Conservation (phyloP, 2,329 filamentous ascomycete species). For the Amesomyces nigricolor region DNA sequence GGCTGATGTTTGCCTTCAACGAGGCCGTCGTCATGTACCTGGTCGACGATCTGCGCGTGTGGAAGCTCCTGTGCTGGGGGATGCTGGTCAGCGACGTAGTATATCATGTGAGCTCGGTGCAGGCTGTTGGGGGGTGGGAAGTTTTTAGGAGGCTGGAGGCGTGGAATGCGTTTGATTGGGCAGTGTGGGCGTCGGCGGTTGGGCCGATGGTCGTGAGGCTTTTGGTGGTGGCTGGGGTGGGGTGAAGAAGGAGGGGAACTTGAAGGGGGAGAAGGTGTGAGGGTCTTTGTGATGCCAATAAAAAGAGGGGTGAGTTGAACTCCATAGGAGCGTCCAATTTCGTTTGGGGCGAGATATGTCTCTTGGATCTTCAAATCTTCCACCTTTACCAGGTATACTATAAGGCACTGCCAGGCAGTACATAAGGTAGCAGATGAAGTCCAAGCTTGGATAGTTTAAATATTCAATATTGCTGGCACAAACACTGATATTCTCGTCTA, state of each 20-base stretch:
- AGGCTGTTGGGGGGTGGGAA: conserved; percentile 34
- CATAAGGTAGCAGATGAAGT: background rate
- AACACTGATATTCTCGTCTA: too few species aligned
- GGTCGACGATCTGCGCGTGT: conserved; percentile 32
- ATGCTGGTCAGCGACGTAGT: conserved; percentile 35
- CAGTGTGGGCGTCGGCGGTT: conserved; percentile 26
- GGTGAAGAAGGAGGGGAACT: conserved; percentile 10
- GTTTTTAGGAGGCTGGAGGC: conserved; percentile 22
- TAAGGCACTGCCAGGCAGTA: conserved; percentile 12
- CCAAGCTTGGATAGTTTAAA: too few species aligned
- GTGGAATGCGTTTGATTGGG: conserved; percentile 31
- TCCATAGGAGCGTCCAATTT: too few species aligned
- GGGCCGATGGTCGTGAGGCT: conserved; percentile 29
- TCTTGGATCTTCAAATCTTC: too few species aligned
- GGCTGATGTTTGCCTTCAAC: conserved; percentile 36
- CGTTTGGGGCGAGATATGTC: too few species aligned
- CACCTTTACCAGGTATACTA: background rate
- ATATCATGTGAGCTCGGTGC: conserved; percentile 29
- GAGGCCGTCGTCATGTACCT: conserved; percentile 33
- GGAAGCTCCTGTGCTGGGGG: conserved; percentile 32
- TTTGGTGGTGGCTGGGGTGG: conserved; percentile 29
- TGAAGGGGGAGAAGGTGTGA: background rate
- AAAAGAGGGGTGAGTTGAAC: background rate
- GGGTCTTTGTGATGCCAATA: background rate
- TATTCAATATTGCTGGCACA: too few species aligned